A percentile compares a stretch with the other conserved stretches of the same genome.
Evolutionary conservation across 1,284 basidiomycete genomes (phyloP).

Genomic region (Somion occarium): DNA sequence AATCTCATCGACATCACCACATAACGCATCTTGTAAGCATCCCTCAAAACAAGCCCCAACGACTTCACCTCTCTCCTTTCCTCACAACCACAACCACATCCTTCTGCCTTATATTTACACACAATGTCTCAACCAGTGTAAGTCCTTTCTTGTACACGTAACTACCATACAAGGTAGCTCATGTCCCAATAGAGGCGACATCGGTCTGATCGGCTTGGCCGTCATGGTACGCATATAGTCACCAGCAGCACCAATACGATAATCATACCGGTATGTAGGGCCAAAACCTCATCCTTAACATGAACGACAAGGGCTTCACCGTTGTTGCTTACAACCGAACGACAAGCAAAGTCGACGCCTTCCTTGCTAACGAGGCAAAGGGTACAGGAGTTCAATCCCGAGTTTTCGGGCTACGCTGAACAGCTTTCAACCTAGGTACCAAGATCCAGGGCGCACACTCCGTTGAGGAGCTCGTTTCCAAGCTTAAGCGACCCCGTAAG

Average conservation of each 20-base stretch:
- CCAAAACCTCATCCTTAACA: constrained; percentile 96
- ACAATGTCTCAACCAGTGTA: constrained; percentile 43
- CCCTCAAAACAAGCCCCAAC: constrained; percentile 13
- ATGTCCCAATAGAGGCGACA: constrained; percentile 88
- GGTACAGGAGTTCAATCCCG: constrained; percentile 45
- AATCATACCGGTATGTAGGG: constrained; percentile 48
- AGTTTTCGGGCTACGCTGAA: constrained; percentile 6
- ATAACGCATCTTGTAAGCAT: neutral
- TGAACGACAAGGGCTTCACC: constrained; percentile 99
- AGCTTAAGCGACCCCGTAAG: constrained; percentile 82
- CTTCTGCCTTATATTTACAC: constrained; percentile 24
- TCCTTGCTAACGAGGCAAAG: constrained; percentile 97
- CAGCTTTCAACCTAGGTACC: constrained; percentile 57
- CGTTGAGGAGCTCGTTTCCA: constrained; percentile 81
- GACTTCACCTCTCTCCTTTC: constrained; percentile 15
- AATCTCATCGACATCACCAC: constrained; percentile 30
- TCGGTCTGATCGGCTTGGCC: constrained; percentile 92
- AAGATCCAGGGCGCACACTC: constrained; percentile 95
- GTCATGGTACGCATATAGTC: constrained; percentile 73
- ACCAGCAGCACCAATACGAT: constrained; percentile 14
- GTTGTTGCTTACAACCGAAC: constrained; percentile 98
- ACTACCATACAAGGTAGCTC: neutral
- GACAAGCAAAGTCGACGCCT: constrained; percentile 92
- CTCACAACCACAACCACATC: constrained; percentile 23
- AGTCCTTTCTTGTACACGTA: constrained; percentile 13